Percentiles rank a stretch among this genome's conserved stretches.
These are phyloP conservation scores for Termitomyces sp. DNA, from an alignment of 768 basidiomycete genomes.

Conservation along the genomic window DNA sequence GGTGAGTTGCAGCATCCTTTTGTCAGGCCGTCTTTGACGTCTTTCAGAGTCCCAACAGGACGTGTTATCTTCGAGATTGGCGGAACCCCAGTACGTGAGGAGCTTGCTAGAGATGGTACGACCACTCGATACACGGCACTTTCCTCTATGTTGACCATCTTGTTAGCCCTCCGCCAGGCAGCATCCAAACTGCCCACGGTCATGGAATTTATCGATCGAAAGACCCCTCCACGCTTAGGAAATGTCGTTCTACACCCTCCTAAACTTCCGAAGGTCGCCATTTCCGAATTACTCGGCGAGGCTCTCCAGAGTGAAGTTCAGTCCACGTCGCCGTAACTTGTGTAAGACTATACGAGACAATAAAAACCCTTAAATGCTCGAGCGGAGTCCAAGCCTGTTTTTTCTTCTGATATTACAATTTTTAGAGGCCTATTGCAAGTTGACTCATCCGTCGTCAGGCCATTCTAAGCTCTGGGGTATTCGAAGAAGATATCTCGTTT, in stretches of 20 bases:
- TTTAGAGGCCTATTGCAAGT: background rate
- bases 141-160: slow-evolving; percentile 1
- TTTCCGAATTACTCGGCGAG: slow-evolving; percentile 7
- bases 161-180: slow-evolving; percentile 81
- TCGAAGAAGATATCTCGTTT: background rate
- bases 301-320: slow-evolving; percentile 2
- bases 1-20: slow-evolving; percentile 43
- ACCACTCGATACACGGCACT: background rate
- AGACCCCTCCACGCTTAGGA: slow-evolving; percentile 71
- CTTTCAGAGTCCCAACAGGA: slow-evolving; percentile 72
- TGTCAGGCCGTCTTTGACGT: background rate
- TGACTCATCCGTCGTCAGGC: too few species aligned
- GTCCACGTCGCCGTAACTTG: background rate
- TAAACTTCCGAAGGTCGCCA: slow-evolving; percentile 22
- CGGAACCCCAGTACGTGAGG: slow-evolving; percentile 84
- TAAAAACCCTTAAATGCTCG: background rate
- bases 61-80: slow-evolving; percentile 95
- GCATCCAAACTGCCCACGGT: slow-evolving; percentile 80
- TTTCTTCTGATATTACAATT: background rate
- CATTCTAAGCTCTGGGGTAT: background rate
- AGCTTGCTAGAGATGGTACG: slow-evolving; percentile 88
- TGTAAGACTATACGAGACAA: background rate
- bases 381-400: background rate
- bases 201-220: slow-evolving; percentile 80
- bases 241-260: slow-evolving; percentile 54